Evolutionary conservation across 2,329 filamentous ascomycete species (phyloP), one percentile per base, ranked within the genome.

Genomic region (Calonectria honghensis): DNA sequence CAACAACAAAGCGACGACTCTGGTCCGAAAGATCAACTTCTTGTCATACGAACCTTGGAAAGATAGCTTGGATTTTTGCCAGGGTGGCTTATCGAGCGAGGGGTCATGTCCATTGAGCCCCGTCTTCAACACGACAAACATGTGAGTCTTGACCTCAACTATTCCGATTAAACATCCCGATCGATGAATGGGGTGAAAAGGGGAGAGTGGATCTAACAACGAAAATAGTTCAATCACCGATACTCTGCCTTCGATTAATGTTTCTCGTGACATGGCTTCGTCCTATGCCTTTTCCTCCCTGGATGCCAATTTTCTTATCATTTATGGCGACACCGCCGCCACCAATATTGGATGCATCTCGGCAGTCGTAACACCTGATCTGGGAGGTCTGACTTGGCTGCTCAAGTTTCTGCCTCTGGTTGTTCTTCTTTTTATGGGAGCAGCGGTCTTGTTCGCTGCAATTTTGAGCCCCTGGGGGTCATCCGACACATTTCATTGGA

Each of bases 401-500:
- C 84, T 98, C 63, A 91, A 90, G 70, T 97, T 94, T 82, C 85
- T 98, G 6, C 96, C 97, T 1, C 89, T 96, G 31, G 88, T 94
- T 4, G 91, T 98, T 31, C 89, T 99, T 39, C 86, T 96, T 3
- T 88, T 96, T 51, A 95, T 97, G 59, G 97, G 93, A 2, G 85
- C 96, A 73, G 95, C 96, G 18, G 98, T 96, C 9, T 88, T 96
- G 45, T 92, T 95, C 78, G 96, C 97, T 3, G 94, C 93, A 65
- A 95, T 97, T 48, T 96, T 93, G 83, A 98, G 96, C 82, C 97
- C 97, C 0, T 99, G 97, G 96, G 97, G 97, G 27, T 95, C 95
- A 1, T 92, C 92, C 10, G 94, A 99, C 83, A 90, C 96, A 27
- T 98, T 98, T 84, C 93, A 95, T 78, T 99, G 96, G 96, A 96